Conservation (phyloP, 1,139 yeast genomes). For the Debaryomyces sp. region DNA sequence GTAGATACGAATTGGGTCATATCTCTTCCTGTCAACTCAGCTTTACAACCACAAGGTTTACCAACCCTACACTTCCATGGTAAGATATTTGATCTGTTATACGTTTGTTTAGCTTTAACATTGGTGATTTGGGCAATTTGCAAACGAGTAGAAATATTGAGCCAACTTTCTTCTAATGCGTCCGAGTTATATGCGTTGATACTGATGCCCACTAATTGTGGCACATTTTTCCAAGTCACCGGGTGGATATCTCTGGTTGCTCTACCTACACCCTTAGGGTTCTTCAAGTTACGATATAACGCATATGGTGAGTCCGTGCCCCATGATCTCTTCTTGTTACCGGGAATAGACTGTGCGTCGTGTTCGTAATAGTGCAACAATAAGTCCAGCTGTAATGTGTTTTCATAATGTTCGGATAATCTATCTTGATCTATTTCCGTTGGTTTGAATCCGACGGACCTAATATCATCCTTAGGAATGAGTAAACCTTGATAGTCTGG, state of each 20-base stretch:
- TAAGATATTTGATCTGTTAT: slow-evolving; percentile 78
- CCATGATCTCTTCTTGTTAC: slow-evolving; percentile 82
- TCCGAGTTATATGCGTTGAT: slow-evolving; percentile 78
- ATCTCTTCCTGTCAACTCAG: slow-evolving; percentile 74
- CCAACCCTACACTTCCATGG: slow-evolving; percentile 89
- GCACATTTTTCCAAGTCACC: slow-evolving; percentile 67
- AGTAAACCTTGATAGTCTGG: slow-evolving; percentile 71
- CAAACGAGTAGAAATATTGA: slow-evolving; percentile 75
- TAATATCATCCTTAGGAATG: slow-evolving; percentile 67
- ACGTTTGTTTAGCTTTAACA: slow-evolving; percentile 73
- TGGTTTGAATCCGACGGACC: slow-evolving; percentile 79
- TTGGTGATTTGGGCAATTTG: slow-evolving; percentile 95
- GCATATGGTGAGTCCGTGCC: slow-evolving; percentile 90
- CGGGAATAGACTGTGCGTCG: slow-evolving; percentile 53
- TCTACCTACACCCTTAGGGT: slow-evolving; percentile 66
- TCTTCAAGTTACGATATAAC: slow-evolving; percentile 70
- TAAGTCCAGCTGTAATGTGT: slow-evolving; percentile 75
- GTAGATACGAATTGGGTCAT: slow-evolving; percentile 87
- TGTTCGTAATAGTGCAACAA: slow-evolving; percentile 78
- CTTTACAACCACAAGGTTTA: slow-evolving; percentile 90
- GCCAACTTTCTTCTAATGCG: slow-evolving; percentile 72
- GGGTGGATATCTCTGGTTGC: slow-evolving; percentile 76
- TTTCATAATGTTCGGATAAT: slow-evolving; percentile 73
- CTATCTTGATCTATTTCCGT: slow-evolving; percentile 75
- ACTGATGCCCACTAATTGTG: slow-evolving; percentile 64